Percentiles rank a stretch among this genome's conserved stretches.
Evolutionary conservation across 2,329 filamentous ascomycete species (phyloP).

Genomic region (Helicocarpus griseus): DNA sequence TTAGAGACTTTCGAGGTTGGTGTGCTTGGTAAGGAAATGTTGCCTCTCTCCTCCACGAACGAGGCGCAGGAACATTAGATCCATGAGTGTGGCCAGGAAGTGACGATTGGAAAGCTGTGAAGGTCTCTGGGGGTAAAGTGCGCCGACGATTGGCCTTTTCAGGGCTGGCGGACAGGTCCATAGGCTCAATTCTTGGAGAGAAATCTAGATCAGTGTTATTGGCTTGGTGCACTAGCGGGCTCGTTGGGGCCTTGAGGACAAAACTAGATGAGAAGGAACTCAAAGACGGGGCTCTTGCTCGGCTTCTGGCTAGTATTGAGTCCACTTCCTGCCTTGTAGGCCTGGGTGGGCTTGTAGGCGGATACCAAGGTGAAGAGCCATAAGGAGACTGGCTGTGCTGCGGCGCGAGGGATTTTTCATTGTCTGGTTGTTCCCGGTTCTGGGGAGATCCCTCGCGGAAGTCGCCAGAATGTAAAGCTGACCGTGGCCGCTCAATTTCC

Average conservation of each 20-base stretch:
- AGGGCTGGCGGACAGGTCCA: constrained; percentile 39
- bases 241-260: constrained; percentile 78
- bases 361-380: constrained; percentile 49
- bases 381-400: constrained; percentile 14
- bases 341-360: constrained; percentile 17
- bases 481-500: constrained; percentile 72
- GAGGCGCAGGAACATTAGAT: constrained; percentile 35
- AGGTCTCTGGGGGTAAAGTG: constrained; percentile 57
- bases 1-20: constrained; percentile 66
- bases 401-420: constrained; percentile 12
- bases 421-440: constrained; percentile 19
- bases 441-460: constrained; percentile 41
- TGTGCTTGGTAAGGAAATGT: constrained; percentile 64
- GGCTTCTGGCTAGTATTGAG: constrained; percentile 13
- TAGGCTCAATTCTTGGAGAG: constrained; percentile 43
- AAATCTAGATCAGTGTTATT: constrained; percentile 71
- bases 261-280: constrained; percentile 69
- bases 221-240: constrained; percentile 79
- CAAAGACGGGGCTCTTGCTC: constrained; percentile 45
- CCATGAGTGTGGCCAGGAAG: constrained; percentile 25
- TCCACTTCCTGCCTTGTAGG: constrained; percentile 11
- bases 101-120: constrained; percentile 41
- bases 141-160: constrained; percentile 54
- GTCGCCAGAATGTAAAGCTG: constrained; percentile 56
- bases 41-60: constrained; percentile 48